phyloP scores from a whole-genome alignment of 768 basidiomycete species.

The Kwoniella botswanensis region DNA sequence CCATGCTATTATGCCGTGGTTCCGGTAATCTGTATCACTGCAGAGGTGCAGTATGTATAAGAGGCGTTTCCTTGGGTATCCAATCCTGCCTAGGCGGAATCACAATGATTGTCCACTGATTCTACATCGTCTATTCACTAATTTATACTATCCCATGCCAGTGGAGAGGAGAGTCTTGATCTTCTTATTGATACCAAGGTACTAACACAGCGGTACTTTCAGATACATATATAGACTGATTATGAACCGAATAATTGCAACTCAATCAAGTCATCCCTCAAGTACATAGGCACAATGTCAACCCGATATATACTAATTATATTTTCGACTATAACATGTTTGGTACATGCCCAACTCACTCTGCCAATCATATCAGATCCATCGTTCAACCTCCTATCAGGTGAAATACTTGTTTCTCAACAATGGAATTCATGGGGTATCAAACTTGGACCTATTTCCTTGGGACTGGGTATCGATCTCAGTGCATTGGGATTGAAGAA shows the following conservation, averaged over 20 bases:
- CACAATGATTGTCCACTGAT: neutral
- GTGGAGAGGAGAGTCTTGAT: too few relatives aligned
- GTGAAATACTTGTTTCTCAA: conserved; percentile 21
- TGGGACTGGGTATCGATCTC: conserved; percentile 18
- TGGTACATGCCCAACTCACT: conserved; percentile 15
- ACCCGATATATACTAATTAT: neutral
- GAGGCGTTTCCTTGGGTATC: neutral
- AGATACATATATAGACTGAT: too few relatives aligned
- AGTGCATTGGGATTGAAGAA: conserved; percentile 8
- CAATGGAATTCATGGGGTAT: conserved; percentile 33
- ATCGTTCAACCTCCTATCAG: conserved; percentile 23
- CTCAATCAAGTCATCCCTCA: too few relatives aligned
- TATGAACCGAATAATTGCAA: too few relatives aligned
- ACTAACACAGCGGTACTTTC: too few relatives aligned
- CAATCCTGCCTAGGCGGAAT: conserved; percentile 2
- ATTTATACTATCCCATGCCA: neutral
- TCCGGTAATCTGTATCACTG: too few relatives aligned
- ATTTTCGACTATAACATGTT: neutral
- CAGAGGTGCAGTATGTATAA: neutral
- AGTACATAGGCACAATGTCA: neutral
- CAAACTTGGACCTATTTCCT: conserved; percentile 18
- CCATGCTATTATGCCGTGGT: neutral
- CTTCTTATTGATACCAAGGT: too few relatives aligned
- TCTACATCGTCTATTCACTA: neutral
- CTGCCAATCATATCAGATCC: conserved; percentile 20